Evolutionary conservation across 441 rosid genomes (phyloP).

Genomic region (Arabidopsis hybrid): DNA sequence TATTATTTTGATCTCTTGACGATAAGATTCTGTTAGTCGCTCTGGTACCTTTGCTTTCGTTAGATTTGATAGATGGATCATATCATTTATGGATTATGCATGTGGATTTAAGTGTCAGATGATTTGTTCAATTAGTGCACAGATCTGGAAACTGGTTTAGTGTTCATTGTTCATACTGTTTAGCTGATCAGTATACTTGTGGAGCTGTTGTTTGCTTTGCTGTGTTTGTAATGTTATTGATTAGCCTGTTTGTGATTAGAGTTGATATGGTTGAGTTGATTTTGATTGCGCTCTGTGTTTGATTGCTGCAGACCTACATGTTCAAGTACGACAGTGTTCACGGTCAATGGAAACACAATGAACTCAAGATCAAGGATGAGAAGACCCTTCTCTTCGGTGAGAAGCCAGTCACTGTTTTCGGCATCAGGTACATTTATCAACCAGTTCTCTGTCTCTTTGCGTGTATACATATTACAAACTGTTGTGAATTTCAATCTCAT

Average conservation of each 20-base stretch:
- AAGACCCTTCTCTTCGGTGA: conserved; percentile 90
- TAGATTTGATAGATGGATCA: neutral
- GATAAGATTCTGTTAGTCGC: neutral
- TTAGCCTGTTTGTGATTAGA: neutral
- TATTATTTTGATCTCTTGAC: neutral
- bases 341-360: conserved; percentile 89
- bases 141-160: neutral
- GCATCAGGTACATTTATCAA: conserved; percentile 49
- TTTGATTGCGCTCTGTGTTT: neutral
- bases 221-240: neutral
- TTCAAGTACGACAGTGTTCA: conserved; percentile 94
- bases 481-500: neutral
- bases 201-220: neutral
- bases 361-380: conserved; percentile 74
- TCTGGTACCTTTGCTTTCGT: neutral
- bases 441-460: neutral
- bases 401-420: conserved; percentile 80
- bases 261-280: neutral
- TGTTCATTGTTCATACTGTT: neutral
- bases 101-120: neutral
- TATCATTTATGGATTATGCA: neutral
- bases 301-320: conserved; percentile 71
- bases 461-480: too few species aligned
- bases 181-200: neutral
- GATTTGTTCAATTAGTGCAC: neutral